Evolutionary conservation across 1,284 basidiomycete genomes (phyloP).

Genomic region (Cutaneotrichosporon sp.): DNA sequence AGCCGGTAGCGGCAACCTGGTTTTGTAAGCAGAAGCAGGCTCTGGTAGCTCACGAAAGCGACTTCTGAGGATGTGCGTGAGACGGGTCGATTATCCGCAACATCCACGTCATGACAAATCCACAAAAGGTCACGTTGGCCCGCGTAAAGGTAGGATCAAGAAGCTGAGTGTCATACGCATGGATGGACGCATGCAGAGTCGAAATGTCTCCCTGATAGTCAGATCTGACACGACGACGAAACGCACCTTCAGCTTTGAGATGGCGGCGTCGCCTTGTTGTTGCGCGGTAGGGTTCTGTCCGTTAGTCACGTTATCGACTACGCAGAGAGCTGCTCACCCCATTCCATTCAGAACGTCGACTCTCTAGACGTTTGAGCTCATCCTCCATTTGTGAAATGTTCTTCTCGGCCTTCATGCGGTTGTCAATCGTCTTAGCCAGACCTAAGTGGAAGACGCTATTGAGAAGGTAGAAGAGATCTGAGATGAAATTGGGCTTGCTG

Average conservation of each 20-base stretch:
- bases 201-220: constrained; percentile 58
- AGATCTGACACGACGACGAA: neutral
- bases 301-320: neutral
- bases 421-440: constrained; percentile 69
- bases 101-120: constrained; percentile 91
- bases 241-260: constrained; percentile 66
- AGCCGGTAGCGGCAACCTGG: constrained; percentile 73
- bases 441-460: constrained; percentile 82
- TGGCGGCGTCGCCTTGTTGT: constrained; percentile 54
- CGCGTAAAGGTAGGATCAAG: constrained; percentile 79
- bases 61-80: constrained; percentile 66
- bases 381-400: constrained; percentile 71
- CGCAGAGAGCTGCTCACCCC: constrained; percentile 63
- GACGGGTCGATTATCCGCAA: constrained; percentile 85
- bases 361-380: constrained; percentile 70
- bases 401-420: constrained; percentile 63
- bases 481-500: constrained; percentile 72
- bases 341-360: constrained; percentile 59
- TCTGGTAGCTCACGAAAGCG: constrained; percentile 62
- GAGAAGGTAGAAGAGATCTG: constrained; percentile 86
- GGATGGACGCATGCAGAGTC: constrained; percentile 60
- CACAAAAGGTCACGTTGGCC: constrained; percentile 73
- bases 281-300: constrained; percentile 48
- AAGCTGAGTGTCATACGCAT: constrained; percentile 79
- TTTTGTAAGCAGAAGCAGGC: constrained; percentile 1